Conservation (phyloP, 1,284 basidiomycete genomes). For the Cutaneotrichosporon arboriforme region DNA sequence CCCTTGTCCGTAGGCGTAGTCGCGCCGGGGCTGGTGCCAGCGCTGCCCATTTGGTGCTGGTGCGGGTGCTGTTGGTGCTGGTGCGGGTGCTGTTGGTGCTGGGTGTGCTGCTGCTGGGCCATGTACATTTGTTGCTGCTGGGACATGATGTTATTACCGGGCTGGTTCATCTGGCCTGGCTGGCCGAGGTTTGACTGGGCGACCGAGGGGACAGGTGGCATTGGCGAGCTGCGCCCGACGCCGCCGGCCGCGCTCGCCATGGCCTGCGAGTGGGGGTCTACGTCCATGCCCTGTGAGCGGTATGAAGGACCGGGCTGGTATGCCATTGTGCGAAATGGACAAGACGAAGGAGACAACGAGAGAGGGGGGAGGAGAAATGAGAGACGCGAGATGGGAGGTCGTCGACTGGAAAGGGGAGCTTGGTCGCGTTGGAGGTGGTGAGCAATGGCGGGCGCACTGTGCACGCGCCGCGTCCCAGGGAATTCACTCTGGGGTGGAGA, state of each 20-base stretch:
- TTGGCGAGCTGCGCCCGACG: slow-evolving; percentile 32
- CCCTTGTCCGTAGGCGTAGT: slow-evolving; percentile 41
- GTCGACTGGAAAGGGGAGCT: not conserved
- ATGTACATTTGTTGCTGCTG: not conserved
- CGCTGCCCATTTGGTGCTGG: not conserved
- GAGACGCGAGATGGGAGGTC: not conserved
- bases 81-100: not conserved
- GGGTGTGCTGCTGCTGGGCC: not conserved
- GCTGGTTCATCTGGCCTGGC: slow-evolving; percentile 24
- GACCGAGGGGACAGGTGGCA: slow-evolving; percentile 33
- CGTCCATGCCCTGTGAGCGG: slow-evolving; percentile 3
- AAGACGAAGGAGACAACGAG: not conserved
- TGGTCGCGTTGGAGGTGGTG: not conserved
- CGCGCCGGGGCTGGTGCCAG: not conserved
- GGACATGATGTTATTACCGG: slow-evolving; percentile 5
- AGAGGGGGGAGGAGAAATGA: not conserved
- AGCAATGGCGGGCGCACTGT: not conserved
- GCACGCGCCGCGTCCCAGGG: not conserved
- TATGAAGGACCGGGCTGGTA: slow-evolving; percentile 28
- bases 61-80: slow-evolving; percentile 10
- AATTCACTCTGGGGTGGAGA: too few species aligned
- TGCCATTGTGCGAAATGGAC: slow-evolving; percentile 17
- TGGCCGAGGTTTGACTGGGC: slow-evolving; percentile 32
- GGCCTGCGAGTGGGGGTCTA: slow-evolving; percentile 17
- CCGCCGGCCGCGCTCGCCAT: slow-evolving; percentile 7